Evolutionary conservation across 495 filamentous ascomycete species (phyloP), one percentile per base, ranked within the genome.

Genomic region (Staphylotrichum tortipilum): DNA sequence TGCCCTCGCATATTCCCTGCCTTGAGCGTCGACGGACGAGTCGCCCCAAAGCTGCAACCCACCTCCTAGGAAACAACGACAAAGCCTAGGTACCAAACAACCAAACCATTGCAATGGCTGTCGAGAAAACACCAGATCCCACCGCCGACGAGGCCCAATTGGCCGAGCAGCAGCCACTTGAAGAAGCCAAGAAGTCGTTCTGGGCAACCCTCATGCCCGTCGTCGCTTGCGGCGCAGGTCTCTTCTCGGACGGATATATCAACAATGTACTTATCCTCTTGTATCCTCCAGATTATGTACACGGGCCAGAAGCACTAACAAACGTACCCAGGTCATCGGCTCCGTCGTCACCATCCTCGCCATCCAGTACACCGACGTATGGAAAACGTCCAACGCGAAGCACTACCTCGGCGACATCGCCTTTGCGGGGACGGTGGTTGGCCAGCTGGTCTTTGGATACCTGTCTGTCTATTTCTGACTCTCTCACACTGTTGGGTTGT

Each of bases 161-260:
- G 3, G 28, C 22, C 18, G 49, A 38, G 11, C 29, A 33, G 10
- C 26, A 35, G 24, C 33, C 34, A 9, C 36, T 24, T 11, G 47
- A 45, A 7, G n/a, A n/a, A n/a, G n/a, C n/a, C n/a, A 23, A 47
- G 18, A 38, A 50, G 33, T 30, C 54, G 4, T 53, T 58, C 48
- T 50, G 61, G 52, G 45, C 50, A 10, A 26, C 50, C 14, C 60
- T 71, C 19, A 55, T 69, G 54, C 75, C 75, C 19, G 76, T 76
- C 1, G 80, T 92, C 43, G 88, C 89, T 40, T 95, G 89, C 57
- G 89, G 89, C 50, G 86, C 89, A 35, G 89, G 89, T 54, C 72
- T 95, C 3, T 94, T 94, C 65, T 88, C 85, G 15, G 89, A 95
- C 64, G 89, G 89, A 11, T 95, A 94, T 63, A 76, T 94, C 61